phyloP scores from a whole-genome alignment of 345 rosid species.

The Turritis glabra region DNA sequence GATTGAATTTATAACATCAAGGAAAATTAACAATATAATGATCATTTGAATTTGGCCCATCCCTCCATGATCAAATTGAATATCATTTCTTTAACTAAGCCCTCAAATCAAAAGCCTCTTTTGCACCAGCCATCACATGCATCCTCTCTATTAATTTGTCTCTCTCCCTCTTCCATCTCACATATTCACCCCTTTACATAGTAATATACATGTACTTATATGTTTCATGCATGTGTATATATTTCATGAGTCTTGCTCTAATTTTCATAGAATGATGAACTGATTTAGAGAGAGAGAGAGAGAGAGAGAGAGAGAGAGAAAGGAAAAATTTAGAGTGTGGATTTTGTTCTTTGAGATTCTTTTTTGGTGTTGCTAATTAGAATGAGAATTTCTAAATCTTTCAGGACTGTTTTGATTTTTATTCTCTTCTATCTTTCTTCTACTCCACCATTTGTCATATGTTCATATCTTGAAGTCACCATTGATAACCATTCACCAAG shows the following conservation, averaged over 20 bases:
- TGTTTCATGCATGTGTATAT: constrained; percentile 30
- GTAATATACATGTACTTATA: neutral
- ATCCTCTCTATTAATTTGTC: constrained; percentile 29
- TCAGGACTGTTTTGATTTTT: constrained; percentile 2
- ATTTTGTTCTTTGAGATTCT: neutral
- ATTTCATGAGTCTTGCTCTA: constrained; percentile 20
- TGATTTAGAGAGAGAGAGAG: neutral
- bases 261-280: constrained; percentile 1
- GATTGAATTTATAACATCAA: constrained; percentile 35
- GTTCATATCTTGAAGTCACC: constrained; percentile 36
- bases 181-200: constrained; percentile 5
- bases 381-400: constrained; percentile 14
- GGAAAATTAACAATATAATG: constrained; percentile 31
- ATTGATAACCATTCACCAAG: constrained; percentile 34
- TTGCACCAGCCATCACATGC: constrained; percentile 39
- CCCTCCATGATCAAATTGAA: constrained; percentile 37
- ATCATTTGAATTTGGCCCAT: constrained; percentile 29
- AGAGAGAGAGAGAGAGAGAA: neutral
- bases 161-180: constrained; percentile 29
- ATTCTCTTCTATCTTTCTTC: constrained; percentile 15
- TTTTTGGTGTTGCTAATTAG: neutral
- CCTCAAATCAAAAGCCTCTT: constrained; percentile 35
- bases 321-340: neutral
- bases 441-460: constrained; percentile 16
- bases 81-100: constrained; percentile 29